These are phyloP conservation scores for Gloeophyllum trabeum DNA, from an alignment of 768 basidiomycete genomes.

Conservation along the genomic window DNA sequence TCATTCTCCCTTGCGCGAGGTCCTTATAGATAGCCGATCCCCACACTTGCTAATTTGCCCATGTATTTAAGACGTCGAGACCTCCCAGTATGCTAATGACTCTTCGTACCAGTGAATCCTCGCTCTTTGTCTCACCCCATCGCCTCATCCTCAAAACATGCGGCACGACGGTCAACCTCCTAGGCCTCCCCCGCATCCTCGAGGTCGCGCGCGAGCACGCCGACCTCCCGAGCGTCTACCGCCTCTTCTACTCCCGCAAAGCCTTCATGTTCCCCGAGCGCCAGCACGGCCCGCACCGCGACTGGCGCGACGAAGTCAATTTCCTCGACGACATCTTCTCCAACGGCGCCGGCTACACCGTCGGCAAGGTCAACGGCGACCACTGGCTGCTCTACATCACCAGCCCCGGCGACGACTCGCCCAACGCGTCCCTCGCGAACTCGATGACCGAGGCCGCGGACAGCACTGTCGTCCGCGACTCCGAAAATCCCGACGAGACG, in stretches of 20 bases:
- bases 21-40: too few species aligned
- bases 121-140: conserved; percentile 89
- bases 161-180: conserved; percentile 94
- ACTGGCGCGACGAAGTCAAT: conserved; percentile 89
- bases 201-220: conserved; percentile 75
- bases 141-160: conserved; percentile 97
- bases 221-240: conserved; percentile 59
- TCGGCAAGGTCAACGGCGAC: conserved; percentile 96
- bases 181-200: conserved; percentile 90
- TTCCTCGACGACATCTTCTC: conserved; percentile 86
- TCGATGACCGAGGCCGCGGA: conserved; percentile 6
- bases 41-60: conserved; percentile 1
- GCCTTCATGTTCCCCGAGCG: conserved; percentile 99
- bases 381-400: conserved; percentile 98
- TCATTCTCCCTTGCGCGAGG: too few species aligned
- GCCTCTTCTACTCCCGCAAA: conserved; percentile 97
- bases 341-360: conserved; percentile 87
- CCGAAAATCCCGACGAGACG: conserved; percentile 6
- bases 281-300: conserved; percentile 83
- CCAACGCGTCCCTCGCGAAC: conserved; percentile 15
- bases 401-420: conserved; percentile 29
- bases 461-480: conserved; percentile 7
- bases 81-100: too few species aligned
- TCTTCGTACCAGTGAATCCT: conserved; percentile 72
- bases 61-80: conserved; percentile 4